phyloP scores from a whole-genome alignment of 441 rosid species.

The Populus hybrid region DNA sequence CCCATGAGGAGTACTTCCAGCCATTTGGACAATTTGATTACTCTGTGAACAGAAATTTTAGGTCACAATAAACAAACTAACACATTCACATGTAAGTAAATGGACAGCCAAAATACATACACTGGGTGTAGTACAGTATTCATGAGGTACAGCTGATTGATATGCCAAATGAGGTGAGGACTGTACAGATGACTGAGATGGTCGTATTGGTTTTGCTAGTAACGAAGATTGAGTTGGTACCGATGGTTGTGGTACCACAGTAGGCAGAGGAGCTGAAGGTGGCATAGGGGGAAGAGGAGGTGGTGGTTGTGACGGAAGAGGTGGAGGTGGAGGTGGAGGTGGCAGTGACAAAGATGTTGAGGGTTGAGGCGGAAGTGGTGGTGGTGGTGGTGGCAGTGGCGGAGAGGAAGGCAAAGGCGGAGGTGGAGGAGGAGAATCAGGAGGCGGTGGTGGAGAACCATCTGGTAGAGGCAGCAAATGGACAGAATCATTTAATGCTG shows the following conservation, averaged over 20 bases:
- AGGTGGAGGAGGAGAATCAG: slow-evolving; percentile 74
- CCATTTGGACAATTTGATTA: slow-evolving; percentile 58
- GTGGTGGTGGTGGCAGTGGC: slow-evolving; percentile 42
- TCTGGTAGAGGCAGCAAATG: slow-evolving; percentile 49
- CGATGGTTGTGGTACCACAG: slow-evolving; percentile 45
- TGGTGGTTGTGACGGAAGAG: slow-evolving; percentile 25
- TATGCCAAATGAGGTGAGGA: slow-evolving; percentile 66
- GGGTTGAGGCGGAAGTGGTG: slow-evolving; percentile 26
- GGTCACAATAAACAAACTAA: slow-evolving; percentile 10
- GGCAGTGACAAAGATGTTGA: slow-evolving; percentile 54
- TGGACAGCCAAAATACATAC: slow-evolving; percentile 41
- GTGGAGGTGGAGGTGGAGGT: slow-evolving; percentile 38
- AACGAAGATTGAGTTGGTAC: slow-evolving; percentile 28
- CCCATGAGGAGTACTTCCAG: slow-evolving; percentile 57
- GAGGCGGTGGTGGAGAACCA: slow-evolving; percentile 83
- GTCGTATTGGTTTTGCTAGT: slow-evolving; percentile 47
- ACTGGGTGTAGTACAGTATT: slow-evolving; percentile 43
- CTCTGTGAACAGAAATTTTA: slow-evolving; percentile 43
- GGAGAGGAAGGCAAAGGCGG: slow-evolving; percentile 89
- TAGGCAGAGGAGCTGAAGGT: slow-evolving; percentile 43
- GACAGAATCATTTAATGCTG: slow-evolving; percentile 33
- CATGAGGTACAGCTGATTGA: slow-evolving; percentile 60
- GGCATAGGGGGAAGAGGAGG: slow-evolving; percentile 18
- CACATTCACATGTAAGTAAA: slow-evolving; percentile 8
- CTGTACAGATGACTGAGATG: slow-evolving; percentile 47